Evolutionary conservation across 75 land plant species (phyloP), one percentile per base, ranked within the genome.

Genomic region (Larix kaempferi): DNA sequence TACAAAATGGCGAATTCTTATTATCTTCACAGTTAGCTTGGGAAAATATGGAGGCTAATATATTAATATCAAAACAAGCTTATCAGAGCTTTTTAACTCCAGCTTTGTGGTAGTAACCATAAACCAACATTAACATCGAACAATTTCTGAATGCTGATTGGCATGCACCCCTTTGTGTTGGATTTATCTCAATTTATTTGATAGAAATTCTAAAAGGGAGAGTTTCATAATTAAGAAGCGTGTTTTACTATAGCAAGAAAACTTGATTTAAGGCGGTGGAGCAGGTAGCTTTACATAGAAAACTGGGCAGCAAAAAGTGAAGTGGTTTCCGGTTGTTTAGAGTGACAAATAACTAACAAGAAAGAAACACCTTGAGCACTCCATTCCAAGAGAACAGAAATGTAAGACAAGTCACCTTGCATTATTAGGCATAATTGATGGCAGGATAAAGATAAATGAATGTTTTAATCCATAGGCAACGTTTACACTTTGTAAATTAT

Each of bases 1-100:
- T 22, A 17, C 35, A 73, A 7, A 79, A 54, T 35, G 59, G 25
- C 29, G 75, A 27, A 73, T 57, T 57, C 74, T 41, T 72, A 29
- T 54, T 21, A 78, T 82, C 81, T 57, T 41, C 41, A 57, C 44
- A 8, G 17, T 19, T 7, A 23, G 76, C 15, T 27, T 44, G 52
- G 2, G 35, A 78, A 39, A 5, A n/a, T n/a, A 75, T 19, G 76
- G n/a, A 71, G 73, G 39, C 75, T 26, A 54, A 5, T 73, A 3
- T 41, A 52, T 52, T 22, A 41, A 56, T 39, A 74, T 5, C n/a
- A 23, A 29, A 74, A 23, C 21, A 25, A 59, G 61, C 6, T 27
- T 77, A 21, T 59, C 78, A 75, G 2, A 78, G 22, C 52, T 26
- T 49, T 49, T 23, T 13, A 78, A 25, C 27, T 75, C 16, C 3